A percentile compares a stretch with the other conserved stretches of the same genome.
Evolutionary conservation across 192 early-diverging fungal species (phyloP).

Genomic region (Podila epigama): DNA sequence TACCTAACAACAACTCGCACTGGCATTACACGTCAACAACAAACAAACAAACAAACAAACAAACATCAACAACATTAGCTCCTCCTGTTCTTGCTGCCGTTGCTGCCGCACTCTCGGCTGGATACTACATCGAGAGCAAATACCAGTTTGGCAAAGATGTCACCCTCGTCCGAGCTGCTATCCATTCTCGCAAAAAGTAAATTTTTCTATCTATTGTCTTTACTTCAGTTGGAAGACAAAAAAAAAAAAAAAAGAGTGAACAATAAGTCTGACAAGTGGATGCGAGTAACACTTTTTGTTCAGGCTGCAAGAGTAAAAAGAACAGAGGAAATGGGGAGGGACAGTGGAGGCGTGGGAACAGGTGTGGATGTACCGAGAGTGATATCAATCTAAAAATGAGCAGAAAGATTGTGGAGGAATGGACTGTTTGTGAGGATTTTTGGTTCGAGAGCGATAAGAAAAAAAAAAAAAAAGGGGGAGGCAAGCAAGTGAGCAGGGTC

Average conservation of each 20-base stretch:
- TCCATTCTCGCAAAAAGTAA: slow-evolving; percentile 16
- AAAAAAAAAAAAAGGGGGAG: too few relatives aligned
- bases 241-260: neutral
- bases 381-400: too few relatives aligned
- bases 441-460: too few relatives aligned
- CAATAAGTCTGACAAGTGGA: neutral
- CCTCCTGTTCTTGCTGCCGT: slow-evolving; percentile 13
- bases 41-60: neutral
- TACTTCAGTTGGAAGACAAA: neutral
- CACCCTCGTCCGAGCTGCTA: neutral
- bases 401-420: too few relatives aligned
- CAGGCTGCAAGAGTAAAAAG: too few relatives aligned
- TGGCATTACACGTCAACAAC: neutral
- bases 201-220: neutral
- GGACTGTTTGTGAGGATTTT: too few relatives aligned
- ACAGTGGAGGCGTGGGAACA: too few relatives aligned
- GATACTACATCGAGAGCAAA: slow-evolving; percentile 28
- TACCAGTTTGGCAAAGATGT: slow-evolving; percentile 39
- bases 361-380: too few relatives aligned
- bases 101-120: slow-evolving; percentile 17
- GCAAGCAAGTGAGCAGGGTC: too few relatives aligned
- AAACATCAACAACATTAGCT: slow-evolving; percentile 2
- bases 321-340: too few relatives aligned
- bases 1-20: too few relatives aligned
- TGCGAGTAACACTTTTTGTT: too few relatives aligned